Percentiles rank a stretch among this genome's conserved stretches.
Evolutionary conservation across 352 stramenopile genomes (phyloP).

Genomic region (Globisporangium solare): DNA sequence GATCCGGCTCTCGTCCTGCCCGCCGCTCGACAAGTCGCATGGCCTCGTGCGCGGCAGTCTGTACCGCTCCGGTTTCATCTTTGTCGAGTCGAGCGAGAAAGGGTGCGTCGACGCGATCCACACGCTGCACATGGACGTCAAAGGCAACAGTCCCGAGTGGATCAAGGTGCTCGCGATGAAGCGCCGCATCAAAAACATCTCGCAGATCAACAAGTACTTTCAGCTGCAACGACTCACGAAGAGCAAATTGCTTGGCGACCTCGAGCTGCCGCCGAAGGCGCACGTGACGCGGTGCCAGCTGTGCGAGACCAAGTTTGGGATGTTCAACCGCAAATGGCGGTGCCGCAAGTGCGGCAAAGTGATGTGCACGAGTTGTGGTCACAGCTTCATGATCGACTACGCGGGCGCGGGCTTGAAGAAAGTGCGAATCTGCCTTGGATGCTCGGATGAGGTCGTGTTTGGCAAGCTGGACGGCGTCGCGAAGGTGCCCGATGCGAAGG

Average conservation of each 20-base stretch:
- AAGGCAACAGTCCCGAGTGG: constrained; percentile 72
- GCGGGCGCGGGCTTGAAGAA: constrained; percentile 45
- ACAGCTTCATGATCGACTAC: constrained; percentile 51
- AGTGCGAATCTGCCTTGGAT: constrained; percentile 64
- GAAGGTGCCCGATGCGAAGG: constrained; percentile 6
- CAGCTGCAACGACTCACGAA: constrained; percentile 49
- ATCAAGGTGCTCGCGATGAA: constrained; percentile 77
- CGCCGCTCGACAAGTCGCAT: constrained; percentile 44
- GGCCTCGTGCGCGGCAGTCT: constrained; percentile 64
- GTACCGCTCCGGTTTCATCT: constrained; percentile 78
- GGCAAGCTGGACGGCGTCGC: constrained; percentile 11
- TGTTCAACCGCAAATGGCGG: constrained; percentile 60
- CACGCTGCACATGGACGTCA: constrained; percentile 76
- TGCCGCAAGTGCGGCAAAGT: constrained; percentile 78
- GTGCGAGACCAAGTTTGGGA: constrained; percentile 45
- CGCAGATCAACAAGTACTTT: constrained; percentile 65
- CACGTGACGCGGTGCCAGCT: constrained; percentile 38
- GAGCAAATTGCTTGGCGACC: constrained; percentile 45
- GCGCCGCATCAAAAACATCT: constrained; percentile 69
- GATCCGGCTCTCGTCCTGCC: constrained; percentile 70
- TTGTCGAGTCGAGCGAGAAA: constrained; percentile 52
- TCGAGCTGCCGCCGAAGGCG: constrained; percentile 54
- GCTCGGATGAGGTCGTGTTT: constrained; percentile 42
- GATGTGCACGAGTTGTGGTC: constrained; percentile 57
- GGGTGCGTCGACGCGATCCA: constrained; percentile 66